Evolutionary conservation across 257 asterid genomes (phyloP), one percentile per base, ranked within the genome.

Genomic region (Ilex aquifolium): DNA sequence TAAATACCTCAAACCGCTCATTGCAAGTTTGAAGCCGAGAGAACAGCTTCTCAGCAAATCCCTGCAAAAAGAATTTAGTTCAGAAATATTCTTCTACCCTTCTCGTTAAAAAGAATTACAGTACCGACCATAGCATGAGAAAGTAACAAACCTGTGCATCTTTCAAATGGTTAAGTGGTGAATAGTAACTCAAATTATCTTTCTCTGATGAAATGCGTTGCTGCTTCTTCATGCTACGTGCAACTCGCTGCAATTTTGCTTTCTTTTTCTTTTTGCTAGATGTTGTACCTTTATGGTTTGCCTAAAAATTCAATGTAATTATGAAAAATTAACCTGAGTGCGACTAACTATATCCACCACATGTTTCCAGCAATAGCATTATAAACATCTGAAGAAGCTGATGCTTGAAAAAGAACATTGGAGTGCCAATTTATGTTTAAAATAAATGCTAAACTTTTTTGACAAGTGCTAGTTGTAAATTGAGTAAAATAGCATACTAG

Each of bases 201-300:
- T 78, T 84, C 72, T 79, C 88, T 14, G 95, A 79, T 74, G 90
- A 83, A 58, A 69, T 13, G 13, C 96, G 88, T 65, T 93, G 95
- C 82, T 90, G 94, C 87, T 83, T 93, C 83, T 93, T 93, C 95
- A 93, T 79, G 72, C 90, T 87, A 56, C 95, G 91, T n/a, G 84
- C 78, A 56, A 61, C 87, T 62, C 99, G 97, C 84, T 85, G 81
- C 80, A 89, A 76, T 77, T 93, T 93, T 51, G 97, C 97, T 79
- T 87, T 80, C 90, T 93, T 93, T 85, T 93, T 93, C 93, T 85
- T 93, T 80, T 90, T 93, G 85, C 99, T 93, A 56, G 99, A 69
- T 61, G 85, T 57, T 56, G 99, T 93, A 62, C 99, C 99, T 79
- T 85, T 85, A 68, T 90, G 83, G 71, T 65, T 85, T 69, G 99